phyloP scores from a whole-genome alignment of 768 basidiomycete species.

The Russula dissimulans region DNA sequence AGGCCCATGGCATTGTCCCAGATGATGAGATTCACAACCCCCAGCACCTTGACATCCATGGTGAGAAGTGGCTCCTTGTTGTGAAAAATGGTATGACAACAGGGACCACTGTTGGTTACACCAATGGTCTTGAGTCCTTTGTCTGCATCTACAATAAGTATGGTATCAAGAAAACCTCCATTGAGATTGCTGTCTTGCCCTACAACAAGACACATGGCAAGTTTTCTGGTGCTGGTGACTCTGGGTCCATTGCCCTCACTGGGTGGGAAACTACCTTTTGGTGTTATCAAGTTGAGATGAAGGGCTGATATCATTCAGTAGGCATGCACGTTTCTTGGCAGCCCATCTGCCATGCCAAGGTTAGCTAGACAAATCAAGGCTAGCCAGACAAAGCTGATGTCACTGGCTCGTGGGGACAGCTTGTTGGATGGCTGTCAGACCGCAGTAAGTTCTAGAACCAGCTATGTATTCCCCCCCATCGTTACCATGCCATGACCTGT shows the following conservation, averaged over 20 bases:
- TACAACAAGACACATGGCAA: constrained; percentile 16
- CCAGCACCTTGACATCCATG: constrained; percentile 19
- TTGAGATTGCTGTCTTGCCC: constrained; percentile 22
- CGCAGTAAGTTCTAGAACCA: too few species aligned
- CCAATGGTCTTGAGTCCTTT: constrained; percentile 22
- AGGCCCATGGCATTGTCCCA: constrained; percentile 16
- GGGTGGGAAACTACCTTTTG: too few species aligned
- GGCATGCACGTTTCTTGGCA: too few species aligned
- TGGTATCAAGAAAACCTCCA: background rate
- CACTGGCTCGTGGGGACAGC: too few species aligned
- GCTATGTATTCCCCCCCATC: too few species aligned
- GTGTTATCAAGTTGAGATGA: too few species aligned
- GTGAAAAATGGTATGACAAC: constrained; percentile 23
- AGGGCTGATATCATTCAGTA: too few species aligned
- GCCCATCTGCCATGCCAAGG: too few species aligned
- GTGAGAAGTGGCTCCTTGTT: constrained; percentile 21
- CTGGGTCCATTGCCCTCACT: constrained; percentile 19
- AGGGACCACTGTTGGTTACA: constrained; percentile 23
- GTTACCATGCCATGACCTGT: too few species aligned
- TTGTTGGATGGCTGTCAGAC: too few species aligned
- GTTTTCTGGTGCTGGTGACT: constrained; percentile 24
- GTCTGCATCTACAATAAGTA: background rate
- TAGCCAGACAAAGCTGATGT: too few species aligned
- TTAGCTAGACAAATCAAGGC: too few species aligned
- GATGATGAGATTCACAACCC: constrained; percentile 21